These are phyloP conservation scores for Verticillium alfalfae DNA, from an alignment of 2,329 filamentous ascomycete genomes.

Conservation along the genomic window DNA sequence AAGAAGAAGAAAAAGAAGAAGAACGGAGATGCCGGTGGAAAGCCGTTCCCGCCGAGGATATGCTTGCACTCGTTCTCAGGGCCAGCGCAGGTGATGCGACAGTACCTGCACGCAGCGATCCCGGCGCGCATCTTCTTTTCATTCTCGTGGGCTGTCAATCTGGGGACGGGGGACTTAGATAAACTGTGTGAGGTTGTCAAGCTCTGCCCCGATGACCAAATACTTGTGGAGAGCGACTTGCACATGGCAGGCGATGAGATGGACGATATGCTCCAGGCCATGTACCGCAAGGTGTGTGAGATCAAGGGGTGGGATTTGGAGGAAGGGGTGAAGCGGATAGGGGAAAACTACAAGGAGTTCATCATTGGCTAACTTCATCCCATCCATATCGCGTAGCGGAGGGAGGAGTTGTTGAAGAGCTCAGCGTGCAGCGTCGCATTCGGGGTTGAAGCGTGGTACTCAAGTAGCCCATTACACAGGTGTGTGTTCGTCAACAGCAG, in stretches of 20 bases:
- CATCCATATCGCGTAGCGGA: not conserved
- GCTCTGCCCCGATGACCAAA: slow-evolving; percentile 67
- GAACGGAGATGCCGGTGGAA: slow-evolving; percentile 15
- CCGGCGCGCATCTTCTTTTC: slow-evolving; percentile 81
- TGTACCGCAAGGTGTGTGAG: slow-evolving; percentile 69
- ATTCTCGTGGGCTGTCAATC: slow-evolving; percentile 80
- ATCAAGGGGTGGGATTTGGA: slow-evolving; percentile 73
- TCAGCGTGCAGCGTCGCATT: not conserved
- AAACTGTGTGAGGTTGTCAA: slow-evolving; percentile 61
- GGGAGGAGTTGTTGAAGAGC: not conserved
- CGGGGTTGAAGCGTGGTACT: no score
- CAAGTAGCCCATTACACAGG: no score
- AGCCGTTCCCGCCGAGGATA: slow-evolving; percentile 77
- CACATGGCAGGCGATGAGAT: slow-evolving; percentile 76
- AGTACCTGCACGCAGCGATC: slow-evolving; percentile 68
- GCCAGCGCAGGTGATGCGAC: slow-evolving; percentile 65
- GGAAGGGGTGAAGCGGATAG: slow-evolving; percentile 63
- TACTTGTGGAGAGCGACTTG: slow-evolving; percentile 87
- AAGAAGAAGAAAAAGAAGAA: not conserved
- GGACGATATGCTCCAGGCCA: slow-evolving; percentile 71
- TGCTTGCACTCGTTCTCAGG: slow-evolving; percentile 95
- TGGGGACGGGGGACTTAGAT: slow-evolving; percentile 45
- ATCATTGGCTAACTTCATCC: slow-evolving; percentile 49
- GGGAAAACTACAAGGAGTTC: slow-evolving; percentile 73
- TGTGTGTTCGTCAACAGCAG: no score